phyloP scores from a whole-genome alignment of 1,139 yeast species.

The Candida anutae region DNA sequence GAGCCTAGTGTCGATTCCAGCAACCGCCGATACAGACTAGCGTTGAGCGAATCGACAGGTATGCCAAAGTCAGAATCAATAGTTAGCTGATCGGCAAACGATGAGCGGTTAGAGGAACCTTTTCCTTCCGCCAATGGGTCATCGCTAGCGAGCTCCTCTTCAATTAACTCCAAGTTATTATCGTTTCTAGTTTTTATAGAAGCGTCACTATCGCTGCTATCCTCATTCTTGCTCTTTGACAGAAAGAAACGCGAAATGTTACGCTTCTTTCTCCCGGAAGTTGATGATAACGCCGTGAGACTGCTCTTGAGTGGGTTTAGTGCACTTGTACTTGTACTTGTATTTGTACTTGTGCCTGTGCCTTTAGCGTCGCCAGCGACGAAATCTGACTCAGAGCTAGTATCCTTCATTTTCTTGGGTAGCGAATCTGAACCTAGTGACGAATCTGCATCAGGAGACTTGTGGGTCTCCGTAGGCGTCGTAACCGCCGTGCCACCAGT shows the following conservation, averaged over 20 bases:
- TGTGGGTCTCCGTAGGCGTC: background rate
- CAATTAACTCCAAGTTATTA: constrained; percentile 12
- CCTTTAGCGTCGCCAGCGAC: background rate
- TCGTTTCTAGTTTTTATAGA: constrained; percentile 9
- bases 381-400: background rate
- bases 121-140: constrained; percentile 1
- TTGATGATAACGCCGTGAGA: background rate
- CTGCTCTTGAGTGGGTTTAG: too few species aligned
- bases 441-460: background rate
- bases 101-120: constrained; percentile 7
- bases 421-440: background rate
- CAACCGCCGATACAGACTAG: constrained; percentile 8
- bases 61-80: constrained; percentile 31
- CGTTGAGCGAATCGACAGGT: constrained; percentile 14
- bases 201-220: constrained; percentile 15
- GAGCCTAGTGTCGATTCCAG: constrained; percentile 1
- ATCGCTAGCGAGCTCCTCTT: constrained; percentile 10
- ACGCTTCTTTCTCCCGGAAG: background rate
- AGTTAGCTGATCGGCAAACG: constrained; percentile 16
- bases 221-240: background rate
- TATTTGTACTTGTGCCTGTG: too few species aligned
- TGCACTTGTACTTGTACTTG: too few species aligned
- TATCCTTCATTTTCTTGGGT: background rate
- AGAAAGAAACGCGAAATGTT: constrained; percentile 1
- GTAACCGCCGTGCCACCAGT: background rate